Conservation (phyloP, 2,329 filamentous ascomycete species). For the Ambrosiella cleistominuta region DNA sequence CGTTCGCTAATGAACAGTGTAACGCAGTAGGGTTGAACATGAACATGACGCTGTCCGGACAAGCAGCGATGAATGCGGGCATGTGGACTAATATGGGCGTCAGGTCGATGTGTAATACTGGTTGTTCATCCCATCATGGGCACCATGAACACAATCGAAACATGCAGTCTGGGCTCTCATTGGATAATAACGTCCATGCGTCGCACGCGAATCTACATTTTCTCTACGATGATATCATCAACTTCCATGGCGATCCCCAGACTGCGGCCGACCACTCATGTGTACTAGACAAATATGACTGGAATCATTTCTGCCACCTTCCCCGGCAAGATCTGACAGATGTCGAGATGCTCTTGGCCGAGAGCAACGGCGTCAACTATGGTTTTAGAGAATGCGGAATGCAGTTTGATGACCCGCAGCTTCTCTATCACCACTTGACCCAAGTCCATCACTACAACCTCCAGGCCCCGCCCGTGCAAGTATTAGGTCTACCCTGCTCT, state of each 20-base stretch:
- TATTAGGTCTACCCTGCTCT: slow-evolving; percentile 10
- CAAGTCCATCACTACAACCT: slow-evolving; percentile 11
- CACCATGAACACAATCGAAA: not conserved
- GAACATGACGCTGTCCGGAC: not conserved
- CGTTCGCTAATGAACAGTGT: slow-evolving; percentile 15
- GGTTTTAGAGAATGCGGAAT: slow-evolving; percentile 13
- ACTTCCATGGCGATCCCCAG: slow-evolving; percentile 12
- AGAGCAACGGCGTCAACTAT: slow-evolving; percentile 4
- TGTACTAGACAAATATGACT: slow-evolving; percentile 11
- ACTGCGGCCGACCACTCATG: slow-evolving; percentile 11
- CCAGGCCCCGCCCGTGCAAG: slow-evolving; percentile 10
- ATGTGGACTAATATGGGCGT: not conserved
- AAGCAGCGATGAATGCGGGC: not conserved
- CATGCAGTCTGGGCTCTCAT: not conserved
- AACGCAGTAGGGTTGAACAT: not conserved
- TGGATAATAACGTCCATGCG: too few relatives aligned
- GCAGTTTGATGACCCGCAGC: slow-evolving; percentile 11
- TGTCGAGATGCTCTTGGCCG: slow-evolving; percentile 7
- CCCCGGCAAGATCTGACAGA: slow-evolving; percentile 14
- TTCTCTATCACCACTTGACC: slow-evolving; percentile 11
- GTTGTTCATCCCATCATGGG: not conserved
- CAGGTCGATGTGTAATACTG: not conserved
- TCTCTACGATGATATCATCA: slow-evolving; percentile 7
- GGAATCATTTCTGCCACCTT: slow-evolving; percentile 14
- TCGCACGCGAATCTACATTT: slow-evolving; percentile 4